Evolutionary conservation across 2,329 filamentous ascomycete genomes (phyloP).

Genomic region (Pseudocercospora cruenta): DNA sequence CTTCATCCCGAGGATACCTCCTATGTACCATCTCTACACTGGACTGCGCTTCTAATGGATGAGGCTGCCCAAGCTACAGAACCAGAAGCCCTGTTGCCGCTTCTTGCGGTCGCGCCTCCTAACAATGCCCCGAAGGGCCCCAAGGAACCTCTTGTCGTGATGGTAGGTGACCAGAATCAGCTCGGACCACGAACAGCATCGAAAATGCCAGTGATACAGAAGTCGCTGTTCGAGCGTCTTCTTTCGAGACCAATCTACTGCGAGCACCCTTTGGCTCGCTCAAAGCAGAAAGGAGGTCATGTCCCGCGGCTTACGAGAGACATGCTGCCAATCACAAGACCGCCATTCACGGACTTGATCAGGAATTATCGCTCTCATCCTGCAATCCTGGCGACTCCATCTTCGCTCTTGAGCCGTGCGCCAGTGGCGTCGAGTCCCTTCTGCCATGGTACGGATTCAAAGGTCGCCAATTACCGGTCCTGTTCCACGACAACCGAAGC

Average conservation of each 20-base stretch:
- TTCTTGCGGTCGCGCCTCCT: constrained; percentile 31
- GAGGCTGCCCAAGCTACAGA: constrained; percentile 35
- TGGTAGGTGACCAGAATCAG: constrained; percentile 36
- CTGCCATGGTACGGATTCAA: constrained; percentile 29
- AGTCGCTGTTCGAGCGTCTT: constrained; percentile 32
- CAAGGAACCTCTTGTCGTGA: constrained; percentile 20
- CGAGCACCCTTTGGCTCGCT: constrained; percentile 33
- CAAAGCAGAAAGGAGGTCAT: constrained; percentile 24
- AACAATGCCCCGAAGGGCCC: background rate
- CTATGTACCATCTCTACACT: constrained; percentile 25
- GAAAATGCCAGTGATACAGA: constrained; percentile 23
- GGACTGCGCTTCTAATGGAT: constrained; percentile 32
- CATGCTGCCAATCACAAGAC: constrained; percentile 32
- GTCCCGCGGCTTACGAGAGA: constrained; percentile 30
- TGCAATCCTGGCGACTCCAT: constrained; percentile 32
- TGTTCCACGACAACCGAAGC: constrained; percentile 27
- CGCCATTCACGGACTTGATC: constrained; percentile 33
- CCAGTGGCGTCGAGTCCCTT: constrained; percentile 23
- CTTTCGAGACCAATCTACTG: constrained; percentile 27
- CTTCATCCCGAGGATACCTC: constrained; percentile 22
- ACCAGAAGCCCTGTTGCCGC: constrained; percentile 29
- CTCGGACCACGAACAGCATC: constrained; percentile 34
- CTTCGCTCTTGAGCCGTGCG: constrained; percentile 31
- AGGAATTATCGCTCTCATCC: constrained; percentile 36
- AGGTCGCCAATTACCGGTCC: constrained; percentile 27